Base-by-base conservation (phyloP, 2,329 filamentous ascomycete species). In the Colletotrichum cordylinicola region DNA sequence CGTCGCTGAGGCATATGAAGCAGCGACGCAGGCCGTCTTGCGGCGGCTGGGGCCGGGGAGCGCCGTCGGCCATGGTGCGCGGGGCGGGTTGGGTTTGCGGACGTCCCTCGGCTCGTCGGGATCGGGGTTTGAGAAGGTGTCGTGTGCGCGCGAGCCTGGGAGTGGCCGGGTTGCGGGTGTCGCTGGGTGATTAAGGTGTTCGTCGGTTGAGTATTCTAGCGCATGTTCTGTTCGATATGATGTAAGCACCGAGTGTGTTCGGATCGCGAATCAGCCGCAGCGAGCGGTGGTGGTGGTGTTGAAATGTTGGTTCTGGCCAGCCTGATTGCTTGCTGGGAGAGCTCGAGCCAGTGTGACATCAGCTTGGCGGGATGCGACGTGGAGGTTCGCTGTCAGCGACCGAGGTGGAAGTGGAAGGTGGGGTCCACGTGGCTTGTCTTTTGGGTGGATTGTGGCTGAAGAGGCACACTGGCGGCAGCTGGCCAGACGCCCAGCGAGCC, bases 1-100 rank as follows among this genome's bases (percentile, higher is more conserved):
- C 87, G 66, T 91, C 91, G 77, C 87, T 88, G 35, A 93, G 87
- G 81, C 92, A 93, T 80, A 93, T 91, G 84, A 92, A 93, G 86
- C 92, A 93, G 80, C 86, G 87, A 66, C 86, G 72, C 37, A 70
- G 58, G 52, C 52, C 39, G 18, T 75, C 66, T 16, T 71, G 48
- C 21, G 64, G 70, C 21, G 39, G 21, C 15, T 37, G 29, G 1
- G 31, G 29, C 27, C n/a, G 31, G 3, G 21, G 48, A n/a, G 35
- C 33, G 13, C 12, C 15, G 31, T 75, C 68, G 16, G 68, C 52
- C 72, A 75, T 75, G 43, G 37, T 9, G 56, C 0, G 43, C n/a
- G 31, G 18, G 1, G 8, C n/a, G 35, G n/a, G 58, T 4, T n/a
- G 60, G 33, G 29, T 0, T 66, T 27, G 62, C 43, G 43, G 43